phyloP scores from a whole-genome alignment of 345 rosid genomes.

The Murraya koenigii region DNA sequence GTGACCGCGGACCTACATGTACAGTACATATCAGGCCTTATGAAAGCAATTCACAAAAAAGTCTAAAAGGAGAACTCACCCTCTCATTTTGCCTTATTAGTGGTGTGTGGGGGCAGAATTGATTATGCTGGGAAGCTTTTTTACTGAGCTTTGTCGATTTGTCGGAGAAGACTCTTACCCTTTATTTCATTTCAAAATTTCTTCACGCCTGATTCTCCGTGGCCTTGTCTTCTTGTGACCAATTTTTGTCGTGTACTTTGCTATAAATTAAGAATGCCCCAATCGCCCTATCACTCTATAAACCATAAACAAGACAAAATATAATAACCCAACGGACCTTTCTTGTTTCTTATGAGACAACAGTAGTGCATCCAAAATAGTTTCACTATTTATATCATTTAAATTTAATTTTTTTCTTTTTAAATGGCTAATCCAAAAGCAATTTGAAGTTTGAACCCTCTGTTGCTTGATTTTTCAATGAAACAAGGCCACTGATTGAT shows the following conservation, averaged over 20 bases:
- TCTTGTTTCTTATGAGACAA: conserved; percentile 27
- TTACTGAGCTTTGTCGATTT: conserved; percentile 41
- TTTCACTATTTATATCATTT: neutral
- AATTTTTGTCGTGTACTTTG: conserved; percentile 21
- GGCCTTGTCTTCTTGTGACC: conserved; percentile 52
- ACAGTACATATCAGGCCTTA: conserved; percentile 68
- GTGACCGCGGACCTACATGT: conserved; percentile 31
- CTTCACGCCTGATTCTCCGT: conserved; percentile 60
- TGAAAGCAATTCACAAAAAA: conserved; percentile 46
- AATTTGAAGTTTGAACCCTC: neutral
- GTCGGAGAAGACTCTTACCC: conserved; percentile 38
- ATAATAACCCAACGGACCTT: conserved; percentile 18
- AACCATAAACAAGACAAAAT: conserved; percentile 27
- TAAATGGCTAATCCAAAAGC: neutral
- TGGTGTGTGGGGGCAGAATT: conserved; percentile 60
- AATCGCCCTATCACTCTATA: conserved; percentile 17
- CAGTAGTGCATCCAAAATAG: neutral
- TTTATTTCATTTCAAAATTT: conserved; percentile 21
- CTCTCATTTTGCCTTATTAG: conserved; percentile 49
- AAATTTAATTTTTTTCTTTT: neutral
- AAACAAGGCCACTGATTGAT: neutral
- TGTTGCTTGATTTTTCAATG: neutral
- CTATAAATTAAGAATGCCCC: conserved; percentile 7
- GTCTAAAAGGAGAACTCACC: conserved; percentile 50
- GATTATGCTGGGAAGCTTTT: conserved; percentile 53